phyloP scores from a whole-genome alignment of 2,329 filamentous ascomycete species.

The Scedosporium dehoogii region DNA sequence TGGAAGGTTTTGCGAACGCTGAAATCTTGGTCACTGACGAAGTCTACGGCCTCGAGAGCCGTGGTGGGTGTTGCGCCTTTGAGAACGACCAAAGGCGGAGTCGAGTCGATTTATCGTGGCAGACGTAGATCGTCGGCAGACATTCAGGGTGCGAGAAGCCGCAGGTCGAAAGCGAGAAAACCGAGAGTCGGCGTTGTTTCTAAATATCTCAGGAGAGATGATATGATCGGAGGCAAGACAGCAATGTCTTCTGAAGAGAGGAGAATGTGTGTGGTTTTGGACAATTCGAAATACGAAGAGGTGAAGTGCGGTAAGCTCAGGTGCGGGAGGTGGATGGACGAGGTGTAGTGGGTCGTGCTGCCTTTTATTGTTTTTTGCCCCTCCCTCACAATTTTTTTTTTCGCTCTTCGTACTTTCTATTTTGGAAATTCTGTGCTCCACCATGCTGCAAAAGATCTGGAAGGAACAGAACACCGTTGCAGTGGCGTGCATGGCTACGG shows the following conservation, averaged over 20 bases:
- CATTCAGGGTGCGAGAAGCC: no score
- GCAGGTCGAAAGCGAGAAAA: no score
- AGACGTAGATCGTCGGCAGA: background rate
- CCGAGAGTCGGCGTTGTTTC: no score
- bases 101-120: background rate
- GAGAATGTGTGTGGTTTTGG: background rate
- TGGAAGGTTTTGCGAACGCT: conserved; percentile 53
- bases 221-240: no score
- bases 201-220: no score
- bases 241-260: no score
- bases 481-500: no score
- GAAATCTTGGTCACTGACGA: conserved; percentile 62
- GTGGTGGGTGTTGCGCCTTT: conserved; percentile 53
- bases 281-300: background rate
- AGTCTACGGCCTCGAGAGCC: conserved; percentile 52
- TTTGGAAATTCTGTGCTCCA: background rate
- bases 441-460: background rate
- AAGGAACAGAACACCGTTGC: background rate
- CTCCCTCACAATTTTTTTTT: conserved; percentile 9
- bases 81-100: conserved; percentile 53
- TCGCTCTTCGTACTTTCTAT: background rate
- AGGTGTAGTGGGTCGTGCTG: conserved; percentile 12
- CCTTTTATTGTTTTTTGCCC: conserved; percentile 11
- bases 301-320: background rate
- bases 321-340: background rate